Evolutionary conservation across 345 rosid genomes (phyloP), one percentile per base, ranked within the genome.

Genomic region (rapeseed (Brassica napus)): DNA sequence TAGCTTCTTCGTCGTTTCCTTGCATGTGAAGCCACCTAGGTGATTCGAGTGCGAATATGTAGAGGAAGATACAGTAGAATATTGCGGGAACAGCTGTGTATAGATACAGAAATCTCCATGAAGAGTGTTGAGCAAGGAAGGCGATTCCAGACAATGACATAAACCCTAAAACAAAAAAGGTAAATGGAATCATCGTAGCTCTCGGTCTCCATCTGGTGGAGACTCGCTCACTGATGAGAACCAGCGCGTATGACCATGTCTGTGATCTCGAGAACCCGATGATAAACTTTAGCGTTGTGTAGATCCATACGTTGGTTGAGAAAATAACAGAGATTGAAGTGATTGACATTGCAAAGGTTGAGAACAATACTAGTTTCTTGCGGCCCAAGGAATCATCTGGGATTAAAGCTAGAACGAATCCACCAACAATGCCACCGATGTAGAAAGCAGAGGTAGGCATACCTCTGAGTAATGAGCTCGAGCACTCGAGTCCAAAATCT

Each of bases 341-440:
- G n/a, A 86, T 0, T 6, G 87, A 85, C 90, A 85, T 88, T 55
- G 75, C 63, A 2, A 88, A 34, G 21, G 87, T 85, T 0, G 89
- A 83, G 37, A 81, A 64, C 3, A 87, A 6, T 31, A 91, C 84
- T 79, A 87, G 68, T 31, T 86, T 91, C 80, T 89, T 89, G 78
- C 97, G 91, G 11, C 93, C 97, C 4, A 88, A 84, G 8, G 81
- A 75, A 11, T 88, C 81, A 65, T 91, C 93, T 0, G 90, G 90
- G 0, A 91, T 84, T 1, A 89, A 76, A 23, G 92, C 82, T 0
- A 88, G 83, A 21, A 73, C 8, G 1, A 87, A 31, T 0, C 92
- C 93, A 1, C 97, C 92, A 0, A 80, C 64, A 0, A 91, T 72
- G 58, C 88, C 86, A 3, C 97, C 97, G 8, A 83, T 14, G 86